These are phyloP conservation scores for Persicaria maculosa DNA, from an alignment of 148 eudicot genomes.

Conservation along the genomic window DNA sequence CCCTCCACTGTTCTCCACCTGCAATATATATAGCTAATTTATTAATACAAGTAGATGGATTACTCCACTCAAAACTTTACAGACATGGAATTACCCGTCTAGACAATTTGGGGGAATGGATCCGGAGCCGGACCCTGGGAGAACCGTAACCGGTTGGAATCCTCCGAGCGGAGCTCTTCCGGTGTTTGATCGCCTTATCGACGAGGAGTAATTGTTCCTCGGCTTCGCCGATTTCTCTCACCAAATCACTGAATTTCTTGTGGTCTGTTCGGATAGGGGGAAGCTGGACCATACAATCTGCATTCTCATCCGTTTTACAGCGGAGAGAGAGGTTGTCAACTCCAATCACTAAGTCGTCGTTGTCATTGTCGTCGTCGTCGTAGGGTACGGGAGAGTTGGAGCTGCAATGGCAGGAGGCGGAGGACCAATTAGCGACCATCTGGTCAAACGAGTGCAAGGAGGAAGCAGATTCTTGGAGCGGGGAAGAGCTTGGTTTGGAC, in stretches of 20 bases:
- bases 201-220: background rate
- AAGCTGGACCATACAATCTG: background rate
- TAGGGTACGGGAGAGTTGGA: background rate
- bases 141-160: background rate
- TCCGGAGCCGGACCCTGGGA: background rate
- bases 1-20: background rate
- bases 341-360: background rate
- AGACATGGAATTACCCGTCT: background rate
- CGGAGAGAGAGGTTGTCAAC: background rate
- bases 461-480: background rate
- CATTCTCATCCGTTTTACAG: background rate
- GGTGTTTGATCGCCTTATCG: background rate
- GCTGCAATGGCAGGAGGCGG: conserved; percentile 4
- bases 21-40: too few relatives aligned
- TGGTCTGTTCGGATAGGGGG: conserved; percentile 3
- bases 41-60: too few relatives aligned
- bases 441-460: background rate
- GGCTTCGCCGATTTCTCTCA: background rate
- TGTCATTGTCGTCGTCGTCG: background rate
- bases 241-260: conserved; percentile 5
- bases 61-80: too few relatives aligned
- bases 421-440: background rate
- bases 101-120: conserved; percentile 1
- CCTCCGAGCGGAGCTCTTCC: background rate
- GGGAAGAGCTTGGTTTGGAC: background rate